These are phyloP conservation scores for Abortiporus biennis DNA, from an alignment of 1,284 basidiomycete species.

Conservation along the genomic window DNA sequence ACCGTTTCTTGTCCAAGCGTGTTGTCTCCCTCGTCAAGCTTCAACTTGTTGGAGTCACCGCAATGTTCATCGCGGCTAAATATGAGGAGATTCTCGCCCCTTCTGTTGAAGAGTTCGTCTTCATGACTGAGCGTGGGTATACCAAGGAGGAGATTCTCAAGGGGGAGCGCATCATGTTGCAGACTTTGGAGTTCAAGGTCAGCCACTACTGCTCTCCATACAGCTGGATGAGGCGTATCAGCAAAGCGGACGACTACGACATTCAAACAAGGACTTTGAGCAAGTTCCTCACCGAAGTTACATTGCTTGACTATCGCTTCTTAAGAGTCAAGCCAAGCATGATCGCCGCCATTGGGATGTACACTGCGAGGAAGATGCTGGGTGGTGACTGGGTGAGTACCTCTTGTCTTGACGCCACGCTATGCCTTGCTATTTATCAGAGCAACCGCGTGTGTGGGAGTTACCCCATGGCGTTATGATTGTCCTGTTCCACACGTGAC, in stretches of 20 bases:
- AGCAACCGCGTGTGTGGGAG: constrained; percentile 17
- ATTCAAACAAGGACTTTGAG: constrained; percentile 95
- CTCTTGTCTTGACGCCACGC: constrained; percentile 14
- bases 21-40: constrained; percentile 93
- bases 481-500: constrained; percentile 43
- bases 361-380: constrained; percentile 87
- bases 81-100: constrained; percentile 98
- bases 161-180: constrained; percentile 93
- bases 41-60: constrained; percentile 95
- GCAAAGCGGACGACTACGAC: constrained; percentile 98
- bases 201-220: constrained; percentile 99
- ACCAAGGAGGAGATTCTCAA: constrained; percentile 95
- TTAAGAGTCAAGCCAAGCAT: constrained; percentile 90
- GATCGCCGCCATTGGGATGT: constrained; percentile 98
- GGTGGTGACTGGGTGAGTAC: constrained; percentile 87
- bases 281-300: constrained; percentile 98
- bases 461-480: constrained; percentile 17
- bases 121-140: constrained; percentile 95
- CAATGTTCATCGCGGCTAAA: constrained; percentile 97
- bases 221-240: constrained; percentile 98
- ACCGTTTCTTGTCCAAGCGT: constrained; percentile 92
- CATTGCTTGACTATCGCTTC: constrained; percentile 91
- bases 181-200: constrained; percentile 92
- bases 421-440: constrained; percentile 6
- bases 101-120: constrained; percentile 92